Evolutionary conservation across 371 early-diverging fungal species (phyloP), one percentile per base, ranked within the genome.

Genomic region (Mucor ambiguus): DNA sequence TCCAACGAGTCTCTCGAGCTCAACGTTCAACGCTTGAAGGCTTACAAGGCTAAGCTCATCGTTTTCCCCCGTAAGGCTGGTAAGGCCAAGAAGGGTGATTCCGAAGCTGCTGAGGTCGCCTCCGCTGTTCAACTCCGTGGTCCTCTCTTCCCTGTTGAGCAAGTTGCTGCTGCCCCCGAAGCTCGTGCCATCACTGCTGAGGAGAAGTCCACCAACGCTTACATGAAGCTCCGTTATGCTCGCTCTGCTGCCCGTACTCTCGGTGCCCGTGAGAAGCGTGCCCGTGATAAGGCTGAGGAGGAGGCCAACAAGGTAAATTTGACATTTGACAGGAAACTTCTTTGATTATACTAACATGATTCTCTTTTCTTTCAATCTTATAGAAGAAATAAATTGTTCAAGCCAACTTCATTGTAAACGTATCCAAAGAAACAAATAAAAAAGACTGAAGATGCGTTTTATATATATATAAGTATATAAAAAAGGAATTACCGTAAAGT

Each of bases 11-110:
- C 95, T 35, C 90, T 99, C 58, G 85, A 93, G 73, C 81, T 92
- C 71, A 99, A 99, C 86, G 98, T 95, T 68, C 91, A 93, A 85
- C 95, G 99, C 80, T 90, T 99, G 73, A 93, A 96, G 90, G 95
- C 91, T 73, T 99, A 99, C 94, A 87, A 92, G 90, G 81, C 92
- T 73, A 92, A 92, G 85, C 82, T 97, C 38, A 90, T 97, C 41
- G 77, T 79, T 69, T 79, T 82, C 82, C 79, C 79, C 59, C 89
- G 88, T 84, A 96, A 93, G 88, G 85, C 89, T 74, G 87, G 87
- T 81, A 92, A 91, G 88, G 84, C 90, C 84, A 94, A 93, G 89
- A 89, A 87, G 72, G 86, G 90, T 80, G 90, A 77, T 63, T 76
- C 77, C 55, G 77, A 79, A 49, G 89, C 90, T 72, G 78, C 81